Conservation (phyloP, 2,329 filamentous ascomycete species). For the Sporothrix pseudoabietina region DNA sequence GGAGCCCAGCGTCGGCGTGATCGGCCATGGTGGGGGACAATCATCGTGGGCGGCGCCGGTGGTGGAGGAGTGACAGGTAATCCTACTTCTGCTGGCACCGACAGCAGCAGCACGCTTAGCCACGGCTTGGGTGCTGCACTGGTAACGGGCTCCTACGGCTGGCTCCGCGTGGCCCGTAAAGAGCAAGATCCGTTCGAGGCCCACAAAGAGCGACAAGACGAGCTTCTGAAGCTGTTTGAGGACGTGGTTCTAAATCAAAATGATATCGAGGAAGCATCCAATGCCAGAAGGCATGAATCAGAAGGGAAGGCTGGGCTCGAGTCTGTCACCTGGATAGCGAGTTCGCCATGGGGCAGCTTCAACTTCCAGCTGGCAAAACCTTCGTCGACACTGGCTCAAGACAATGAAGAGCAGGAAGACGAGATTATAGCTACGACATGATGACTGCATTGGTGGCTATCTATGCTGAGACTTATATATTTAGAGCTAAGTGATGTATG, state of each 20-base stretch:
- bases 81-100: slow-evolving; percentile 32
- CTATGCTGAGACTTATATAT: background rate
- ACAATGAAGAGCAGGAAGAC: background rate
- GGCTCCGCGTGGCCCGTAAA: slow-evolving; percentile 54
- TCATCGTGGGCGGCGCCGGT: slow-evolving; percentile 52
- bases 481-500: background rate
- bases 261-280: slow-evolving; percentile 39
- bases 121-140: slow-evolving; percentile 35
- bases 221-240: slow-evolving; percentile 48
- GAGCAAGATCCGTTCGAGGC: background rate
- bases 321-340: slow-evolving; percentile 50
- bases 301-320: slow-evolving; percentile 43
- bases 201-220: slow-evolving; percentile 42
- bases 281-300: background rate
- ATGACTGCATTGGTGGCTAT: background rate
- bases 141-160: slow-evolving; percentile 52
- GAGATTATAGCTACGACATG: background rate
- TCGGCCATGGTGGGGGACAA: slow-evolving; percentile 61
- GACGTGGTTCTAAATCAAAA: slow-evolving; percentile 40
- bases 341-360: slow-evolving; percentile 55
- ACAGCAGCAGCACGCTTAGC: slow-evolving; percentile 28
- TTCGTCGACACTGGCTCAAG: background rate
- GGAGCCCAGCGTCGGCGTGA: slow-evolving; percentile 47
- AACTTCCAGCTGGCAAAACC: slow-evolving; percentile 25
- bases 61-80: slow-evolving; percentile 29